Base-by-base conservation (phyloP, 306 rosid genomes). In the Prunus salicina region DNA sequence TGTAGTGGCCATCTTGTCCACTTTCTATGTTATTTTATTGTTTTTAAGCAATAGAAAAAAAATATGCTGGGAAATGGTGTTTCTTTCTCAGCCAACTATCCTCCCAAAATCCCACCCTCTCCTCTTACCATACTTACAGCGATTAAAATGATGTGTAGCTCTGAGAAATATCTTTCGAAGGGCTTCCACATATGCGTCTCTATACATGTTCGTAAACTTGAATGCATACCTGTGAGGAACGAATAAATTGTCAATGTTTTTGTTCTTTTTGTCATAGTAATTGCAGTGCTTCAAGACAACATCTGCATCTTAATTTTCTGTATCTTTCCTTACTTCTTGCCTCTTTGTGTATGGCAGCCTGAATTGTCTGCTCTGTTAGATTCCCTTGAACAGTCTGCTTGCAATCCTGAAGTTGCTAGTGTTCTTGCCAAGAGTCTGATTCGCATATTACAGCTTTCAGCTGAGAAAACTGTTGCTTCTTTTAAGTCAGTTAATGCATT, bases 281-380 rank as follows among this genome's bases (percentile, higher is more conserved):
- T 62, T 55, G 45, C 64, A 58, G 78, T 24, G 60, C 72, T 80
- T 70, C 69, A 38, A 62, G 55, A 55, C 67, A 56, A 45, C 73
- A 30, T 60, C 19, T 64, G 49, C 58, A 60, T 25, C 76, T 56
- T 55, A 68, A 56, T 62, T 45, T 75, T 73, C 65, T 70, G 30
- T 18, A 75, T 58, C 28, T 79, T 76, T 69, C 66, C 84, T 77
- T 28, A 80, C 76, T 64, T 71, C 75, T 55, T 65, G 52, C 45
- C 47, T 56, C 63, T 47, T 38, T 61, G 32, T 67, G 25, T 58
- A 67, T 87, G 64, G 78, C 91, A 95, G 97, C 82, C 90, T 61
- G 99, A 95, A 82, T 73, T 91, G 81, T 92, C 99, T 71, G 90
- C 90, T 80, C 80, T 95, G 84, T 80, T 95, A 83, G 97, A 90